These are phyloP conservation scores for Scedosporium dehoogii DNA, from an alignment of 2,329 filamentous ascomycete species.

Conservation along the genomic window DNA sequence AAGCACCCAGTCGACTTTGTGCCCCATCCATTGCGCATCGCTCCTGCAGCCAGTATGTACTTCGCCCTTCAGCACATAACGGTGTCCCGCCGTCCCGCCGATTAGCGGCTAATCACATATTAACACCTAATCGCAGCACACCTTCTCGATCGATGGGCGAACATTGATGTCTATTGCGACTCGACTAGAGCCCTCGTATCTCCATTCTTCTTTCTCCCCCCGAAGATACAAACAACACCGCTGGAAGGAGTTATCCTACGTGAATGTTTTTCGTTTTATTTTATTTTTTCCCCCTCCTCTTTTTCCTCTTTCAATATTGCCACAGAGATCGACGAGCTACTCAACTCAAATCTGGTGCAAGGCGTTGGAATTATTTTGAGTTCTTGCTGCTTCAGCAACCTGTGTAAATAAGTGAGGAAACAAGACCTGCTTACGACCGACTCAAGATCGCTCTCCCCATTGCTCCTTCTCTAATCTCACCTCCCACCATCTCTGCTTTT, in stretches of 20 bases:
- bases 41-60: background rate
- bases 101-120: slow-evolving; percentile 6
- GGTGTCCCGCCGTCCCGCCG: slow-evolving; percentile 6
- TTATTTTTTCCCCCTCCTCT: background rate
- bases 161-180: background rate
- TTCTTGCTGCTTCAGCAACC: no score
- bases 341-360: no score
- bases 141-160: background rate
- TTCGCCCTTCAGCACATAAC: background rate
- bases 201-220: background rate
- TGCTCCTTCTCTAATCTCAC: background rate
- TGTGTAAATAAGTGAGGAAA: no score
- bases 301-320: background rate
- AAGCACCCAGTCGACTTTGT: background rate
- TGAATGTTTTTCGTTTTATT: background rate
- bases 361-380: no score
- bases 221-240: background rate
- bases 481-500: background rate
- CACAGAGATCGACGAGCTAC: no score
- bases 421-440: no score
- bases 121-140: slow-evolving; percentile 1
- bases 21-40: background rate
- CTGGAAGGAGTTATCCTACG: no score
- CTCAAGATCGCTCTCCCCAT: background rate
- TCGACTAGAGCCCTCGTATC: background rate